Evolutionary conservation across 805 yeast species (phyloP).

Genomic region (Candida michaelii): DNA sequence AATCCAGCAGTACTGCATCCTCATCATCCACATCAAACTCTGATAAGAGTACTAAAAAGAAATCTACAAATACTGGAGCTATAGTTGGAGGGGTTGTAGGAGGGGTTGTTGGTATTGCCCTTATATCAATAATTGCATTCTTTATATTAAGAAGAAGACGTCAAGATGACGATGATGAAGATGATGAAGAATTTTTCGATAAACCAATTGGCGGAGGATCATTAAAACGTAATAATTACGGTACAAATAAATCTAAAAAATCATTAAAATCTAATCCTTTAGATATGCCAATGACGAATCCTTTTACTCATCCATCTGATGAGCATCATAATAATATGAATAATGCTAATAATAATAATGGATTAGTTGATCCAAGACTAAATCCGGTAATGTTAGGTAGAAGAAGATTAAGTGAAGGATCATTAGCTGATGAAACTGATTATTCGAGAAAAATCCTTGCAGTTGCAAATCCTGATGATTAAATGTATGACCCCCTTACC

Average conservation of each 20-base stretch:
- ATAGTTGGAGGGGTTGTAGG: constrained; percentile 49
- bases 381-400: constrained; percentile 80
- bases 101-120: constrained; percentile 33
- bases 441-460: constrained; percentile 77
- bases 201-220: constrained; percentile 23
- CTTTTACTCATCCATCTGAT: constrained; percentile 63
- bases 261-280: constrained; percentile 25
- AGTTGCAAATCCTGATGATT: constrained; percentile 80
- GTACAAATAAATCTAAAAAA: constrained; percentile 18
- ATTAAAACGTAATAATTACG: constrained; percentile 13
- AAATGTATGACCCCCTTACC: no score
- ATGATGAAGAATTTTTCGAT: constrained; percentile 37
- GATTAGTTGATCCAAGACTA: constrained; percentile 56
- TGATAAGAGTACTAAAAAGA: constrained; percentile 11
- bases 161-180: constrained; percentile 32
- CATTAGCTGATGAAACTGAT: constrained; percentile 83
- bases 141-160: constrained; percentile 33
- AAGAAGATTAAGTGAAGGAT: constrained; percentile 81
- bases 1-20: constrained; percentile 5
- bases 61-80: constrained; percentile 32
- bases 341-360: constrained; percentile 6
- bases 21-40: constrained; percentile 12
- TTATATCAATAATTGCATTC: constrained; percentile 25
- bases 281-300: constrained; percentile 51
- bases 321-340: constrained; percentile 33